A percentile compares a stretch with the other conserved stretches of the same genome.
phyloP scores from a whole-genome alignment of 805 yeast genomes.

The Saccharomycopsis microspora region DNA sequence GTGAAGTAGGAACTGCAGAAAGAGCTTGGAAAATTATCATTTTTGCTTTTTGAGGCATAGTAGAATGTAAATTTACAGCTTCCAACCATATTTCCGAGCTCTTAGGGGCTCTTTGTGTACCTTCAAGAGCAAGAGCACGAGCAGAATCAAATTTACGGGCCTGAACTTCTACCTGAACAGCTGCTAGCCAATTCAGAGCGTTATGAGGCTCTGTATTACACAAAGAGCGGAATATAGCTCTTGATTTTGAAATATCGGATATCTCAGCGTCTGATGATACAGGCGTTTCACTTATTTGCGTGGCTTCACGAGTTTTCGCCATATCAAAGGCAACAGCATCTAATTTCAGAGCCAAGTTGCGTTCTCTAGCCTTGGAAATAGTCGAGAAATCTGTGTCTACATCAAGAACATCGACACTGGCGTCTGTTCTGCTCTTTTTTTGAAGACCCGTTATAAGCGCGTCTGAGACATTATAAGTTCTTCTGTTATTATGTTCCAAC shows the following conservation, averaged over 20 bases:
- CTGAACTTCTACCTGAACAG: conserved; percentile 67
- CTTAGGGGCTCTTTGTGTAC: conserved; percentile 55
- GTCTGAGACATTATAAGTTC: conserved; percentile 82
- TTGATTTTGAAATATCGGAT: conserved; percentile 49
- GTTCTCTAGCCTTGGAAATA: conserved; percentile 54
- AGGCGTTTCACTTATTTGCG: conserved; percentile 32
- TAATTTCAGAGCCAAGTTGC: conserved; percentile 41
- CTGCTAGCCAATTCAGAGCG: conserved; percentile 77
- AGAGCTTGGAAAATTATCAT: conserved; percentile 58
- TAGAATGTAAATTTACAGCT: conserved; percentile 48
- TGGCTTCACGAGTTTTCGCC: conserved; percentile 25
- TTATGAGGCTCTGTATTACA: conserved; percentile 62
- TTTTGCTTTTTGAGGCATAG: conserved; percentile 35
- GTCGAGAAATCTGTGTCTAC: conserved; percentile 35
- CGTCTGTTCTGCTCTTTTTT: conserved; percentile 21
- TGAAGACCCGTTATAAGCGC: conserved; percentile 34
- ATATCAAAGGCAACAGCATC: conserved; percentile 25
- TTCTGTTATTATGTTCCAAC: conserved; percentile 46
- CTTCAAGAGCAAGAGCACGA: conserved; percentile 51
- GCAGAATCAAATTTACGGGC: conserved; percentile 50
- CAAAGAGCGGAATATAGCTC: conserved; percentile 53
- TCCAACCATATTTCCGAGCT: conserved; percentile 79
- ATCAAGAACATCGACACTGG: conserved; percentile 18
- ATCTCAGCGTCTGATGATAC: conserved; percentile 26
- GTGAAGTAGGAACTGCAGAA: conserved; percentile 39